Evolutionary conservation across 1,139 yeast genomes (phyloP).

Genomic region (Yamadazyma siamensis): DNA sequence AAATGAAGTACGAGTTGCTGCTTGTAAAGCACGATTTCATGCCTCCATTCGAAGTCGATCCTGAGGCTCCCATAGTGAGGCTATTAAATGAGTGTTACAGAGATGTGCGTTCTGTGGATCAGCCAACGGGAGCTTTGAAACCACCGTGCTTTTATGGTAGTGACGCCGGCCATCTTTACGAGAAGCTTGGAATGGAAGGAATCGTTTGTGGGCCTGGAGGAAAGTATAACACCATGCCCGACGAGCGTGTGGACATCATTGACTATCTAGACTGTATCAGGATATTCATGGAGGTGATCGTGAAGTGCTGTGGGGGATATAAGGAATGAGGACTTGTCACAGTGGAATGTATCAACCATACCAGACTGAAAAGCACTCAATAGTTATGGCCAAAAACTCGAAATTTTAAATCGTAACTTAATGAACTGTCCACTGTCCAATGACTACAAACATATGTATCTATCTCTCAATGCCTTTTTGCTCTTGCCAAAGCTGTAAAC

Average conservation of each 20-base stretch:
- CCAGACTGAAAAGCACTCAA: too few relatives aligned
- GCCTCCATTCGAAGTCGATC: constrained; percentile 24
- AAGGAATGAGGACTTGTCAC: too few relatives aligned
- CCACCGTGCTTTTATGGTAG: constrained; percentile 25
- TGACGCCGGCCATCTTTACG: constrained; percentile 24
- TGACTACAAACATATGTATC: too few relatives aligned
- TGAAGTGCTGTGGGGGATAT: constrained; percentile 13
- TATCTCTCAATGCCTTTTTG: too few relatives aligned
- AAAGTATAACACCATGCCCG: constrained; percentile 14
- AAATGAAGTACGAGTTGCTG: constrained; percentile 19
- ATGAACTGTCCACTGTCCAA: too few relatives aligned
- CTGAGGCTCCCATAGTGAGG: constrained; percentile 17
- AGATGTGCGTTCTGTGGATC: constrained; percentile 16
- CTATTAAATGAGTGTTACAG: constrained; percentile 16
- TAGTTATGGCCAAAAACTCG: too few relatives aligned
- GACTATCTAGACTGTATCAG: constrained; percentile 14
- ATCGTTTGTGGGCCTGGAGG: constrained; percentile 16
- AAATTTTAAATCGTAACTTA: too few relatives aligned
- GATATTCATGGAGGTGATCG: constrained; percentile 11
- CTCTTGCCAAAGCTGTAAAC: too few relatives aligned
- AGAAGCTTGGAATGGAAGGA: constrained; percentile 18
- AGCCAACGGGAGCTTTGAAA: constrained; percentile 22
- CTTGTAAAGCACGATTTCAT: constrained; percentile 19
- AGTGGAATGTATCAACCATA: too few relatives aligned
- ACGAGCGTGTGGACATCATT: constrained; percentile 13